Percentiles rank a stretch among this genome's conserved stretches.
These are phyloP conservation scores for Pisolithus microcarpus DNA, from an alignment of 768 basidiomycete genomes.

Conservation along the genomic window DNA sequence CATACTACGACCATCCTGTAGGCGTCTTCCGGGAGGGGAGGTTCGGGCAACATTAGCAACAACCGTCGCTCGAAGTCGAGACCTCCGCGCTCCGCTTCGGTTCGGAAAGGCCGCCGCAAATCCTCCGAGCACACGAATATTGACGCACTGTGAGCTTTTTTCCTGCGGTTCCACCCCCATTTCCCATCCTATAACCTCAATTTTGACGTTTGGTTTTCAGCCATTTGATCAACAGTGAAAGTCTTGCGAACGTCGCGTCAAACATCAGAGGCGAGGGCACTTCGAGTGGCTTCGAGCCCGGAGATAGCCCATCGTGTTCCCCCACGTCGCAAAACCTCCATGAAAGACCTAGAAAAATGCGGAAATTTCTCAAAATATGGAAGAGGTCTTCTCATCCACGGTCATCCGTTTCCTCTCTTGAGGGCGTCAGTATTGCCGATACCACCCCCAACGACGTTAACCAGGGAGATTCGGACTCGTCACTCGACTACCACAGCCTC, in stretches of 20 bases:
- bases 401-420: neutral
- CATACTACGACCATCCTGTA: neutral
- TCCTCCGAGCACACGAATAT: neutral
- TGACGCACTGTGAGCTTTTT: neutral
- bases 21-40: constrained; percentile 23
- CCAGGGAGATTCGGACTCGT: neutral
- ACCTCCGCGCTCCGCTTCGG: neutral
- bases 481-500: neutral
- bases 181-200: neutral
- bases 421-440: neutral
- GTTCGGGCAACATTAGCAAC: constrained; percentile 20
- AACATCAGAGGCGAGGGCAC: neutral
- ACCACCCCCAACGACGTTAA: neutral
- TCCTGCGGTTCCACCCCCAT: too few species aligned
- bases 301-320: neutral
- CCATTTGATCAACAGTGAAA: neutral
- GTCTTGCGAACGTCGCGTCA: neutral
- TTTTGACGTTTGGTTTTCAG: neutral
- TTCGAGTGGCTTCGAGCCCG: neutral
- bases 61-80: constrained; percentile 8
- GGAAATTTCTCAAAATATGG: constrained; percentile 1
- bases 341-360: neutral
- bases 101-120: constrained; percentile 8
- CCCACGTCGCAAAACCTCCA: neutral
- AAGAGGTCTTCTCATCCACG: neutral